Percentiles rank a stretch among this genome's conserved stretches.
phyloP scores from a whole-genome alignment of 257 asterid species.

The Fraxinus cuspidata region DNA sequence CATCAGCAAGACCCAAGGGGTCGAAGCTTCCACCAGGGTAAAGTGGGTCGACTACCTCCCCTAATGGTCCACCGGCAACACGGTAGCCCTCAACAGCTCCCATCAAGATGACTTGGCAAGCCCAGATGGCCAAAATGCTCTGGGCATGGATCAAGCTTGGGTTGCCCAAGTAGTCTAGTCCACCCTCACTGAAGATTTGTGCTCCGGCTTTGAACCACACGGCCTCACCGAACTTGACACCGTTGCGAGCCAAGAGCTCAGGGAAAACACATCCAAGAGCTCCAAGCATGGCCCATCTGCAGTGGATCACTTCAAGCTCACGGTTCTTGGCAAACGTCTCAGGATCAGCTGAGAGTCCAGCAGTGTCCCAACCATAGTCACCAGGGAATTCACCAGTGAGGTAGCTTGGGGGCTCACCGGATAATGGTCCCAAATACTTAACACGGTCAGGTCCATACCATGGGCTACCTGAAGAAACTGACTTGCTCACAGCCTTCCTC shows the following conservation, averaged over 20 bases:
- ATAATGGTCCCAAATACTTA: slow-evolving; percentile 47
- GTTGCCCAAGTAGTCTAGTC: slow-evolving; percentile 47
- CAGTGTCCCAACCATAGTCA: slow-evolving; percentile 58
- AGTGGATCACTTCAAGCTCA: slow-evolving; percentile 43
- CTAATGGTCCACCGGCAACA: slow-evolving; percentile 49
- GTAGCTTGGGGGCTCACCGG: slow-evolving; percentile 49
- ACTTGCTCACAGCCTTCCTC: slow-evolving; percentile 42
- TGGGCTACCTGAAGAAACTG: slow-evolving; percentile 41
- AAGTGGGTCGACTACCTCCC: slow-evolving; percentile 36
- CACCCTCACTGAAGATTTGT: slow-evolving; percentile 45
- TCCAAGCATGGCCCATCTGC: slow-evolving; percentile 52
- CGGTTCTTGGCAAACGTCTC: slow-evolving; percentile 44
- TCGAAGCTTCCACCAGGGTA: slow-evolving; percentile 62
- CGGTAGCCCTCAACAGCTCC: slow-evolving; percentile 52
- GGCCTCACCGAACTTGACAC: slow-evolving; percentile 49
- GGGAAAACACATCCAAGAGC: slow-evolving; percentile 52
- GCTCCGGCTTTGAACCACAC: slow-evolving; percentile 54
- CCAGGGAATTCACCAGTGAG: slow-evolving; percentile 53
- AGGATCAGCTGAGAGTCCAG: slow-evolving; percentile 56
- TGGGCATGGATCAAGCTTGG: slow-evolving; percentile 46
- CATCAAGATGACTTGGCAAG: slow-evolving; percentile 43
- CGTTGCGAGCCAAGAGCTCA: slow-evolving; percentile 41
- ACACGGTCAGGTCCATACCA: slow-evolving; percentile 46
- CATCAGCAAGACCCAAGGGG: slow-evolving; percentile 61
- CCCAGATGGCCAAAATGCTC: slow-evolving; percentile 52